These are phyloP conservation scores for Cokeromyces recurvatus DNA, from an alignment of 371 early-diverging fungal species.

Conservation along the genomic window DNA sequence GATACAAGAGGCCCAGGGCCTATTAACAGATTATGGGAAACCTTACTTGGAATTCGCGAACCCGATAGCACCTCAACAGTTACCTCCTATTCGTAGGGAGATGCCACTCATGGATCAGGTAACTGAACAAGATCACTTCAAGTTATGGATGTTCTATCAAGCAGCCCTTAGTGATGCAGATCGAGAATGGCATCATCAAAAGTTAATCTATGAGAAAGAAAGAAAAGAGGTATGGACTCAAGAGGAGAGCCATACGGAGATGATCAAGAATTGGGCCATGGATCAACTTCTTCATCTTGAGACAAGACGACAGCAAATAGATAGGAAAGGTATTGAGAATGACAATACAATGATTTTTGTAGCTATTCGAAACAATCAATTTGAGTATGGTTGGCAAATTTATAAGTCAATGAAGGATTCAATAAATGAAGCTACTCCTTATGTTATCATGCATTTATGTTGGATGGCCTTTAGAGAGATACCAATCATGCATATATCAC, in stretches of 20 bases:
- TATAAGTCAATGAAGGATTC: slow-evolving; percentile 25
- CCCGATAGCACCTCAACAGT: slow-evolving; percentile 26
- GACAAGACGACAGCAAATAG: slow-evolving; percentile 9
- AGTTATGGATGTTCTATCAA: slow-evolving; percentile 37
- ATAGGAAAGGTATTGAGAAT: slow-evolving; percentile 18
- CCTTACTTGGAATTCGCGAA: slow-evolving; percentile 30
- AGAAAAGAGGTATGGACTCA: slow-evolving; percentile 3
- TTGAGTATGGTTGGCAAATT: slow-evolving; percentile 36
- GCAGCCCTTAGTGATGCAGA: slow-evolving; percentile 12
- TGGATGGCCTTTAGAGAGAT: slow-evolving; percentile 26
- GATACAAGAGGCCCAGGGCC: slow-evolving; percentile 26
- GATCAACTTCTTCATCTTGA: slow-evolving; percentile 10
- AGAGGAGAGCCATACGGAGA: slow-evolving; percentile 2
- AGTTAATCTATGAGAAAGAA: slow-evolving; percentile 19
- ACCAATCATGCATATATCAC: slow-evolving; percentile 14
- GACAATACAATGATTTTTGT: slow-evolving; percentile 39
- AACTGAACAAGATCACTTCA: slow-evolving; percentile 26
- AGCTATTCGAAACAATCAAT: slow-evolving; percentile 20
- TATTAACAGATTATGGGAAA: slow-evolving; percentile 33
- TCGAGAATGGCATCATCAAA: slow-evolving; percentile 22
- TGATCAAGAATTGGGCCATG: slow-evolving; percentile 18
- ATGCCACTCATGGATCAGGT: slow-evolving; percentile 31
- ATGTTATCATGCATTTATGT: slow-evolving; percentile 34
- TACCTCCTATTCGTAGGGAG: slow-evolving; percentile 24
- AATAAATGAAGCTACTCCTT: slow-evolving; percentile 29